Percentiles rank a stretch among this genome's conserved stretches.
These are phyloP conservation scores for Ophiostoma montium DNA, from an alignment of 2,329 filamentous ascomycete species.

Conservation along the genomic window DNA sequence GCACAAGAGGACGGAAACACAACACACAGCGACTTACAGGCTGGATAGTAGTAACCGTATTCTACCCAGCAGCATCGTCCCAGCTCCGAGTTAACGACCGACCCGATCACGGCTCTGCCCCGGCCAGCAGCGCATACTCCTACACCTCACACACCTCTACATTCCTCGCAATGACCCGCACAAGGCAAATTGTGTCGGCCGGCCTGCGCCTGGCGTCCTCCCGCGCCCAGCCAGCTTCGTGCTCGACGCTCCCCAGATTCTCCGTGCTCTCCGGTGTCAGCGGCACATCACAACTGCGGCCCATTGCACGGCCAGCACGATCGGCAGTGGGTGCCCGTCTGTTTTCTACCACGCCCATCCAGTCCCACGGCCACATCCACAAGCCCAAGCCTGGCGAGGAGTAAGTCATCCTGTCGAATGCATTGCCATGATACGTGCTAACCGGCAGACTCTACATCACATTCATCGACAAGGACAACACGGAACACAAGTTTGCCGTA, in stretches of 20 bases:
- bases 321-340: background rate
- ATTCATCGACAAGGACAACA: conserved; percentile 83
- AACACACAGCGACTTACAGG: no score
- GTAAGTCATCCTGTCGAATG: conserved; percentile 30
- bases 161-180: background rate
- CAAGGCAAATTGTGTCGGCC: background rate
- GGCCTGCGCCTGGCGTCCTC: conserved; percentile 1
- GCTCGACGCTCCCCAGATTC: background rate
- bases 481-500: conserved; percentile 63
- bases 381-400: conserved; percentile 85
- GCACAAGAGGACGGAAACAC: no score
- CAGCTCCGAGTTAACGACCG: no score
- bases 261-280: background rate
- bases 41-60: no score
- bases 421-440: background rate
- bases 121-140: no score
- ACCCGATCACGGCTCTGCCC: no score
- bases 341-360: conserved; percentile 51
- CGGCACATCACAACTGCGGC: background rate
- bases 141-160: background rate
- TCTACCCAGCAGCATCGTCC: no score
- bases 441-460: conserved; percentile 67
- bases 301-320: background rate
- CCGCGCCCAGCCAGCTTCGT: background rate
- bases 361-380: conserved; percentile 64